Conservation (phyloP, 768 basidiomycete genomes). For the Phanerochaete sordida region DNA sequence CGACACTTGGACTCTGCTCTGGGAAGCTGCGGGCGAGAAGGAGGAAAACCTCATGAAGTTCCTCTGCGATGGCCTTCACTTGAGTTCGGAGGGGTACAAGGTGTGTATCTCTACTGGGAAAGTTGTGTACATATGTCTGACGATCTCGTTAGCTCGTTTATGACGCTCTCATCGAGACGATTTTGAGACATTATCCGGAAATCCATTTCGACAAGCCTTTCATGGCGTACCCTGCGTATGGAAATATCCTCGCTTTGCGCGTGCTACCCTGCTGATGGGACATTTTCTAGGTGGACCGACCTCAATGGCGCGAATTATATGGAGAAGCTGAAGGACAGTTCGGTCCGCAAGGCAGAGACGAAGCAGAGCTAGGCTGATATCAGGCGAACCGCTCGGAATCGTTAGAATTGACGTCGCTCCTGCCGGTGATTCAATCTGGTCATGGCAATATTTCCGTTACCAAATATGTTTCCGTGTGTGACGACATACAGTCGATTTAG, state of each 20-base stretch:
- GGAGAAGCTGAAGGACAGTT: background rate
- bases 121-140: too few relatives aligned
- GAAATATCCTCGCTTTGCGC: constrained; percentile 14
- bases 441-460: too few relatives aligned
- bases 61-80: constrained; percentile 76
- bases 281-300: background rate
- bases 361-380: too few relatives aligned
- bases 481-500: too few relatives aligned
- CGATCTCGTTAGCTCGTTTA: constrained; percentile 62
- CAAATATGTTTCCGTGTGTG: too few relatives aligned
- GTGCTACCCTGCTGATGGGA: background rate
- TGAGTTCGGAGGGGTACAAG: constrained; percentile 67
- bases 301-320: background rate
- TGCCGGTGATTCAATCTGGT: too few relatives aligned
- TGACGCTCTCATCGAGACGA: constrained; percentile 55
- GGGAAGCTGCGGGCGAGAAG: constrained; percentile 59
- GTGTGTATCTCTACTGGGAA: constrained; percentile 57
- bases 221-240: constrained; percentile 33
- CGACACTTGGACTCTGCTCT: constrained; percentile 72
- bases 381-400: too few relatives aligned
- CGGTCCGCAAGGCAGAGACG: background rate
- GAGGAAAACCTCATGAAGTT: constrained; percentile 49
- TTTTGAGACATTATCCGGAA: constrained; percentile 59
- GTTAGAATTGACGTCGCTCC: too few relatives aligned
- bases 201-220: constrained; percentile 62